These are phyloP conservation scores for Coleophoma cylindrospora DNA, from an alignment of 2,329 filamentous ascomycete genomes.

Conservation along the genomic window DNA sequence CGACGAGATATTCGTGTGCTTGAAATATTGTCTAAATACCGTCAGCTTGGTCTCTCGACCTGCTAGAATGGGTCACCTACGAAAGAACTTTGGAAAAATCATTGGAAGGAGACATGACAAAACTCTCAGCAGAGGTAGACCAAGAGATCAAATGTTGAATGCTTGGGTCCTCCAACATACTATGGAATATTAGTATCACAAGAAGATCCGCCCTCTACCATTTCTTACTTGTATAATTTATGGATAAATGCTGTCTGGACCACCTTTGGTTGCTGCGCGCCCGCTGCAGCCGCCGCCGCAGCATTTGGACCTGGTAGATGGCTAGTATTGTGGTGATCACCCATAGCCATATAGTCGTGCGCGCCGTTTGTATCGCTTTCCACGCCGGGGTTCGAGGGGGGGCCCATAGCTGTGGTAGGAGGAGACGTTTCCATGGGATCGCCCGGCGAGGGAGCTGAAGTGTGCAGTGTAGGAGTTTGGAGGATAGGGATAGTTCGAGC, in stretches of 20 bases:
- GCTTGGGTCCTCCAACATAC: constrained; percentile 91
- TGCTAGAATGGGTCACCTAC: constrained; percentile 49
- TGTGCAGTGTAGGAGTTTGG: constrained; percentile 50
- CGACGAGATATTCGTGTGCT: constrained; percentile 98
- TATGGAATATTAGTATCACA: constrained; percentile 30
- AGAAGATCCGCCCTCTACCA: neutral
- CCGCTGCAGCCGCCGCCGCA: constrained; percentile 51
- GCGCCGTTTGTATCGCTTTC: constrained; percentile 26
- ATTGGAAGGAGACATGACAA: constrained; percentile 95
- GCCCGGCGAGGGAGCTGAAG: constrained; percentile 51
- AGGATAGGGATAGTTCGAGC: constrained; percentile 49
- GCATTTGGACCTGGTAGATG: constrained; percentile 26
- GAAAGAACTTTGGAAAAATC: constrained; percentile 98
- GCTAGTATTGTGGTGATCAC: constrained; percentile 30
- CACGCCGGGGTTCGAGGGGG: constrained; percentile 24
- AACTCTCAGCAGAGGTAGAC: constrained; percentile 91
- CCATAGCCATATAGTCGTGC: constrained; percentile 23
- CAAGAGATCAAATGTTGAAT: constrained; percentile 97
- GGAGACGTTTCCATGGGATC: constrained; percentile 59
- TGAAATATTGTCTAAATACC: constrained; percentile 82
- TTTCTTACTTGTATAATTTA: constrained; percentile 89
- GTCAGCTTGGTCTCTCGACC: constrained; percentile 9
- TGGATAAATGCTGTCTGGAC: constrained; percentile 99
- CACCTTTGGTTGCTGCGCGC: constrained; percentile 90
- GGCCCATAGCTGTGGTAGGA: constrained; percentile 36